Evolutionary conservation across 1,284 basidiomycete species (phyloP).

Genomic region (Sutorius eximius): DNA sequence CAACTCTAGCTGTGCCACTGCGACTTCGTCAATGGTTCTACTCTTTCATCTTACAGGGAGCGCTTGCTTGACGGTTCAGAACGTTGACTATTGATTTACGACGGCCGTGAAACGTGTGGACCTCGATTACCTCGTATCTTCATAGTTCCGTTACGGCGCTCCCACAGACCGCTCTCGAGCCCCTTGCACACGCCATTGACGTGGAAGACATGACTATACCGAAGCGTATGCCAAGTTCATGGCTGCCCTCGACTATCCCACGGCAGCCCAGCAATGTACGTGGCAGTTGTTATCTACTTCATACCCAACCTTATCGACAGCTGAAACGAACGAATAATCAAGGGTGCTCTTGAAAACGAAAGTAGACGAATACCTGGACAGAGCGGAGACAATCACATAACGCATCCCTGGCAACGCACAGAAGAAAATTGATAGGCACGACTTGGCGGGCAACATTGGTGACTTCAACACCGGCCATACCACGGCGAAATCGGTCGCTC

Average conservation of each 20-base stretch:
- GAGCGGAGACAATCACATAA: slow-evolving; percentile 90
- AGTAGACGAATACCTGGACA: slow-evolving; percentile 87
- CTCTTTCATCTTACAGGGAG: no score
- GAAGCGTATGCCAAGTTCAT: slow-evolving; percentile 95
- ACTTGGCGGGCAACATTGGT: neutral
- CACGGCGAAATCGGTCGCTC: slow-evolving; percentile 19
- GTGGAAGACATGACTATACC: slow-evolving; percentile 86
- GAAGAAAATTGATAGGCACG: neutral
- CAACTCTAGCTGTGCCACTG: no score
- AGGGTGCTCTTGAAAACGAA: slow-evolving; percentile 86
- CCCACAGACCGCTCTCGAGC: slow-evolving; percentile 19
- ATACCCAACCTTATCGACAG: slow-evolving; percentile 5
- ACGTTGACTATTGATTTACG: neutral
- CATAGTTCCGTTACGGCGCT: no score
- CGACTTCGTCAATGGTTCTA: slow-evolving; percentile 34
- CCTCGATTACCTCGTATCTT: neutral
- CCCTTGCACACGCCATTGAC: slow-evolving; percentile 36
- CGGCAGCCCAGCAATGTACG: slow-evolving; percentile 71
- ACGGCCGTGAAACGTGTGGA: neutral
- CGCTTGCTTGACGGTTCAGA: neutral
- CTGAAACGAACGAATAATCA: slow-evolving; percentile 51
- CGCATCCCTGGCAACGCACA: slow-evolving; percentile 46
- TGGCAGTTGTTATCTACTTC: slow-evolving; percentile 10
- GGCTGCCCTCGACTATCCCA: slow-evolving; percentile 96
- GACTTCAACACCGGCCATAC: neutral